These are phyloP conservation scores for Leccinum fibrillosum DNA, from an alignment of 768 basidiomycete genomes.

Conservation along the genomic window DNA sequence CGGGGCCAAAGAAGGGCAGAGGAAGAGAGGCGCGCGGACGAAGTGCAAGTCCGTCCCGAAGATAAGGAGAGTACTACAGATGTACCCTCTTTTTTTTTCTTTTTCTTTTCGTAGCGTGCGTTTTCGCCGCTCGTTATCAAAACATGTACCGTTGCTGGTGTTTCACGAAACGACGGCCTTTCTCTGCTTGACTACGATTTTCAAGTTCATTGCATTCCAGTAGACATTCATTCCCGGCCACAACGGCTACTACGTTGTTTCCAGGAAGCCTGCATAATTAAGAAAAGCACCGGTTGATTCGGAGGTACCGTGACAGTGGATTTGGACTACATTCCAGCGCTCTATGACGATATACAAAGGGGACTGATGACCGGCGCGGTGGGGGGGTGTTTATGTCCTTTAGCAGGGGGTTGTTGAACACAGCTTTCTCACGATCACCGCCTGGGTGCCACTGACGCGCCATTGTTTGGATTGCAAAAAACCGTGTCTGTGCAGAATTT, in stretches of 20 bases:
- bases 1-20: constrained; percentile 77
- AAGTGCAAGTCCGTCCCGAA: constrained; percentile 76
- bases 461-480: constrained; percentile 7
- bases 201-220: constrained; percentile 1
- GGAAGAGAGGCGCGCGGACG: constrained; percentile 59
- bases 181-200: constrained; percentile 4
- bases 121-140: neutral
- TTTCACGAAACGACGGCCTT: neutral
- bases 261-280: constrained; percentile 1
- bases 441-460: constrained; percentile 23
- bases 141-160: constrained; percentile 1
- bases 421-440: constrained; percentile 11
- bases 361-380: neutral
- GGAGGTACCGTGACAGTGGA: neutral
- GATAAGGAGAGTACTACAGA: constrained; percentile 32
- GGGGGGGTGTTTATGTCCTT: constrained; percentile 13
- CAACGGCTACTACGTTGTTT: neutral
- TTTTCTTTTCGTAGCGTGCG: neutral
- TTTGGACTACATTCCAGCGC: neutral
- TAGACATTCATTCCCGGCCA: constrained; percentile 11
- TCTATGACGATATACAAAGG: neutral
- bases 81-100: neutral
- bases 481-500: constrained; percentile 6
- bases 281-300: neutral
- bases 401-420: constrained; percentile 8